Base-by-base conservation (phyloP, 306 rosid genomes). In the Carpinus viminea region DNA sequence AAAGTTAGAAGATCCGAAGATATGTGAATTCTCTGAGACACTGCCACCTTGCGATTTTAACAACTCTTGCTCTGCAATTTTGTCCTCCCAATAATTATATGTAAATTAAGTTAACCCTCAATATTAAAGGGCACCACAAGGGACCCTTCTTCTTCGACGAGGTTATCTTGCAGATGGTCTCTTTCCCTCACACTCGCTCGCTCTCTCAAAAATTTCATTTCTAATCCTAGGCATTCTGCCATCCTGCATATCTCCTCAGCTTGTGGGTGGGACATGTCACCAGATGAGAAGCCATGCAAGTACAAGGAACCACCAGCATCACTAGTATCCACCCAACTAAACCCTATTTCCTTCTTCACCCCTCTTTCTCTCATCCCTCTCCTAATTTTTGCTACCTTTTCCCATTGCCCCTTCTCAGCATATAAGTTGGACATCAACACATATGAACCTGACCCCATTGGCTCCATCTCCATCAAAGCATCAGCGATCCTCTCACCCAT, bases 341-440 rank as follows among this genome's bases (percentile, higher is more conserved):
- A 92, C 16, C 94, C 96, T 53, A 92, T 90, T 73, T 90, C 93
- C 85, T 90, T 93, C 81, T 79, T 92, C 56, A 94, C 93, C 78
- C 93, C 91, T 60, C 46, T 89, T 43, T 83, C 89, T 83, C 94
- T 92, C 98, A 92, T 93, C 73, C 77, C 64, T 83, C 68, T 92
- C 84, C 98, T 80, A 70, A 94, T 48, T 84, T 83, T 78, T 0
- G 96, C 91, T 69, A 90, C 93, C 82, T 89, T 94, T 76, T 92
- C 97, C 98, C 98, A 90, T 64, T 84, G 83, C 47, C 97, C 96
- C 76, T 86, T 90, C 81, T 92, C 93, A 38, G 93, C 97, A 77
- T 89, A 90, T 72, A 90, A 85, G 77, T 94, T 94, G 12, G 94
- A 88, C 90, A 89, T 83, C 79, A 92, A 72, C 36, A 92, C 90